Evolutionary conservation across 1,284 basidiomycete genomes (phyloP).

Genomic region (Microbotryum silenes-acaulis): DNA sequence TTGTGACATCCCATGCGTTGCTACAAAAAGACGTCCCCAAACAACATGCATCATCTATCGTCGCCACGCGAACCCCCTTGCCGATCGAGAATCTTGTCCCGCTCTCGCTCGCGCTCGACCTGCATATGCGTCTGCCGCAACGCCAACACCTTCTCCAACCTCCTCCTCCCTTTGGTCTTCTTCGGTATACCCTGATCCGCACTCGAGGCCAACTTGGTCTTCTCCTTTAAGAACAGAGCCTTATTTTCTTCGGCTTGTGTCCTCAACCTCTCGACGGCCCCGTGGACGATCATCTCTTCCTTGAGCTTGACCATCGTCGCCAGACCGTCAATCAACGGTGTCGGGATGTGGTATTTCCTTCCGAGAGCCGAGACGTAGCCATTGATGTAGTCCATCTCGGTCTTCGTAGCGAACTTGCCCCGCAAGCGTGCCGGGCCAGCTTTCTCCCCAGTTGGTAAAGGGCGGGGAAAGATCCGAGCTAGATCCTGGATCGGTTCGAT

Average conservation of each 20-base stretch:
- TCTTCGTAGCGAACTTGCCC: constrained; percentile 54
- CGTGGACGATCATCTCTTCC: constrained; percentile 33
- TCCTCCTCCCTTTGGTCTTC: no score
- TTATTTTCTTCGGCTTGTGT: background rate
- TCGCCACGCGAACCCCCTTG: no score
- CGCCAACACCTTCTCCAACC: no score
- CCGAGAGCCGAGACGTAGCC: constrained; percentile 72
- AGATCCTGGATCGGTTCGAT: constrained; percentile 34
- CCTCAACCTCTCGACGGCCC: constrained; percentile 25
- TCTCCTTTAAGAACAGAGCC: background rate
- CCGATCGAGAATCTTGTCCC: no score
- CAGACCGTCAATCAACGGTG: constrained; percentile 57
- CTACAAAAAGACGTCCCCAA: no score
- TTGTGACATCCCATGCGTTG: no score
- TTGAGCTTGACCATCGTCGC: constrained; percentile 55
- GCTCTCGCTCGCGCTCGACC: no score
- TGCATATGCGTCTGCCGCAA: no score
- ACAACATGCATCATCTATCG: no score
- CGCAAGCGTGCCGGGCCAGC: constrained; percentile 38
- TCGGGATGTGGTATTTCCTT: constrained; percentile 52
- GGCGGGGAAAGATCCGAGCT: background rate
- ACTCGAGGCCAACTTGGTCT: no score
- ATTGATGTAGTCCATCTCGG: constrained; percentile 78
- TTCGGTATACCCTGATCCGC: no score
- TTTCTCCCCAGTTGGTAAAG: constrained; percentile 32